Percentiles rank a stretch among this genome's conserved stretches.
Conservation (phyloP, 352 stramenopile species). For the Phytophthora syringae region DNA sequence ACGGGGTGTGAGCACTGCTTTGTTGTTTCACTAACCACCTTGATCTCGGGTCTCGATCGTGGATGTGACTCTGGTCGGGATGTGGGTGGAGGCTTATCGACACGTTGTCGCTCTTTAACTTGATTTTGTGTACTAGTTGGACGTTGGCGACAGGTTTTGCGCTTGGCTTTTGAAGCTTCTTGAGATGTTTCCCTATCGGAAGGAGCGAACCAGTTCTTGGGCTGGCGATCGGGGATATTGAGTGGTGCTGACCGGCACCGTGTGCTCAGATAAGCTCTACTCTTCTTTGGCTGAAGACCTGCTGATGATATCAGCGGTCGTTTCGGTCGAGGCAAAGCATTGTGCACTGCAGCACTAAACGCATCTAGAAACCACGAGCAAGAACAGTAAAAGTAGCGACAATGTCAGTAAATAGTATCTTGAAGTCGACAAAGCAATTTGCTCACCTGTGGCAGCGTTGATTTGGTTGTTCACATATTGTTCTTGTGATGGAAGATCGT, state of each 20-base stretch:
- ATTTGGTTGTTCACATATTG: constrained; percentile 14
- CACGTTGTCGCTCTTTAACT: background rate
- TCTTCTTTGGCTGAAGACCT: constrained; percentile 18
- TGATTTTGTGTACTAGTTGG: constrained; percentile 1
- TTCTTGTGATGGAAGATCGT: constrained; percentile 3
- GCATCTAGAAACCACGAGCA: background rate
- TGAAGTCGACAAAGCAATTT: background rate
- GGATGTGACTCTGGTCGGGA: background rate
- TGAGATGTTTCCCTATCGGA: background rate
- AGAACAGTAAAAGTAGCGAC: background rate
- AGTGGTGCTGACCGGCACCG: constrained; percentile 21
- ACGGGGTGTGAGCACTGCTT: background rate
- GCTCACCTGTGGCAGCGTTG: constrained; percentile 13
- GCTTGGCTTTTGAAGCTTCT: constrained; percentile 10
- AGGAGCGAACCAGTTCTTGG: constrained; percentile 37
- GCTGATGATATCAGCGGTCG: constrained; percentile 25
- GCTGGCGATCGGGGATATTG: constrained; percentile 14
- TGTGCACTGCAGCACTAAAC: constrained; percentile 19
- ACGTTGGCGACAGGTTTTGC: constrained; percentile 12
- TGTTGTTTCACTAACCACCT: constrained; percentile 4
- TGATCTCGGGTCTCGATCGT: background rate
- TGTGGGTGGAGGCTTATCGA: background rate
- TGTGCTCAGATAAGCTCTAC: constrained; percentile 13
- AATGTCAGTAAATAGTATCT: constrained; percentile 1
- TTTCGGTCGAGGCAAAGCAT: constrained; percentile 29